Evolutionary conservation across 2,329 filamentous ascomycete species (phyloP), one percentile per base, ranked within the genome.

Genomic region (Fusarium sp.): DNA sequence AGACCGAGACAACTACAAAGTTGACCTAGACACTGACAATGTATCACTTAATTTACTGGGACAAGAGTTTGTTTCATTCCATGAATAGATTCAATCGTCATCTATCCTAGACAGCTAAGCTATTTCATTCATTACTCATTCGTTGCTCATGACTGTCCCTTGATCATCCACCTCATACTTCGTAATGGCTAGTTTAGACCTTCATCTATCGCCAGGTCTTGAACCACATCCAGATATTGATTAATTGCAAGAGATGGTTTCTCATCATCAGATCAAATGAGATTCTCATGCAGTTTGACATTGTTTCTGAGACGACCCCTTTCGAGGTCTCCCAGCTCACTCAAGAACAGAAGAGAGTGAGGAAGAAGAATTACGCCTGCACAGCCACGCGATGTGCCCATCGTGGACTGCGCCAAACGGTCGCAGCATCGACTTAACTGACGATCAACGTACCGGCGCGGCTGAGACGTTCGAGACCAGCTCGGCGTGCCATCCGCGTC

Each of bases 401-500:
- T 65, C 60, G 54, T 73, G 60, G 69, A 40, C 78, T 78, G 77
- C 79, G 81, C 73, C 82, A 37, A 55, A 62, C 80, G 83, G 83
- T 75, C 83, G 84, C 80, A 86, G 84, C 82, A 86, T 86, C 84
- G 84, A 84, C 84, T 84, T 83, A 81, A 79, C 79, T 81, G 80
- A 73, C 71, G 74, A 75, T 74, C 76, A 66, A 66, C 69, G 71
- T 66, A 65, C 63, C 63, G 49, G 50, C 55, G 61, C 63, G 63
- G 57, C 40, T 41, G 55, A 42, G 69, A 74, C 75, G 66, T 71
- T 71, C 80, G 81, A 82, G 81, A 79, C 84, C 84, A 79, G 84
- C 83, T 84, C 82, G 81, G 77, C 67, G 74, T 75, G 71, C 76
- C 74, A 76, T 75, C 76, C 72, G 55, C 71, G 68, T 69, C 72